A percentile compares a stretch with the other conserved stretches of the same genome.
Evolutionary conservation across 441 rosid species (phyloP).

Genomic region (Aquilaria agallochum): DNA sequence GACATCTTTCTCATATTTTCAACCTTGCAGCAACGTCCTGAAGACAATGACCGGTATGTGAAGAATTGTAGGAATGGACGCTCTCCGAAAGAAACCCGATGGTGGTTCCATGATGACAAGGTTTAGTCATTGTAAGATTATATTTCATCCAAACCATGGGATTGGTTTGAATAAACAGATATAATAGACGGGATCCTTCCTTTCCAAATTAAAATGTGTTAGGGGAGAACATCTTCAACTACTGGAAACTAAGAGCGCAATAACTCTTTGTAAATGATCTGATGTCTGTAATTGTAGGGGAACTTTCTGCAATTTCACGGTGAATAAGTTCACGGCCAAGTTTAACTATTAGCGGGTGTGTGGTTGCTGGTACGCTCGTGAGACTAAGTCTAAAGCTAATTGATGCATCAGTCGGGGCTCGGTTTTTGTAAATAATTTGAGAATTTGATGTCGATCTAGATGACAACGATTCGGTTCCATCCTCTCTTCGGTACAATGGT

Average conservation of each 20-base stretch:
- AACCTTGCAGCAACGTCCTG: slow-evolving; percentile 91
- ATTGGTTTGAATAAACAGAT: slow-evolving; percentile 27
- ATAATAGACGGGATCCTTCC: slow-evolving; percentile 24
- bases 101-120: slow-evolving; percentile 99
- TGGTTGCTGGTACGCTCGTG: no score
- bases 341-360: no score
- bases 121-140: slow-evolving; percentile 41
- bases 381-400: no score
- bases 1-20: slow-evolving; percentile 9
- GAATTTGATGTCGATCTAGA: no score
- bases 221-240: slow-evolving; percentile 26
- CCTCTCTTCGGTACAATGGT: no score
- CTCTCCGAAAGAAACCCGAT: slow-evolving; percentile 98
- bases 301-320: slow-evolving; percentile 7
- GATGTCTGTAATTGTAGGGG: slow-evolving; percentile 43
- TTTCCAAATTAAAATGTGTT: slow-evolving; percentile 19
- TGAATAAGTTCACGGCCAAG: no score
- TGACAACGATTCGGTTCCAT: no score
- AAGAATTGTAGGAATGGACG: slow-evolving; percentile 96
- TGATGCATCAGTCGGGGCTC: no score
- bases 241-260: slow-evolving; percentile 22
- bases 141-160: slow-evolving; percentile 9
- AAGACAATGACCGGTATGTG: slow-evolving; percentile 95
- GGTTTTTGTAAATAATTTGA: no score
- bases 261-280: slow-evolving; percentile 46